Conservation (phyloP, 139 green algal species). For the Trebouxia sp. region DNA sequence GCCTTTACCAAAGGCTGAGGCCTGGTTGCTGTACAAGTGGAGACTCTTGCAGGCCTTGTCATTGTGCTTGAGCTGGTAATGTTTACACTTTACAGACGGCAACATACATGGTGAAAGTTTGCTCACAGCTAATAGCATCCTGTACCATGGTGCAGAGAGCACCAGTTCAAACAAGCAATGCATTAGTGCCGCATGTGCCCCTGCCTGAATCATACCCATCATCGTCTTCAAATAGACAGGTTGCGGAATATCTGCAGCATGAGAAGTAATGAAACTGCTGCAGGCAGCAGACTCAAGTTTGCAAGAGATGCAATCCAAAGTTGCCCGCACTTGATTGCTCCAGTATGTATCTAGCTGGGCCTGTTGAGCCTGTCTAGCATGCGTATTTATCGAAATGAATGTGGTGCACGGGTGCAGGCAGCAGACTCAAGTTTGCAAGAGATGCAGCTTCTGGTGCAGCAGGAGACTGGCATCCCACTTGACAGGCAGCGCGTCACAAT, state of each 20-base stretch:
- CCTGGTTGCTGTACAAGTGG: neutral
- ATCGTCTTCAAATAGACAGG: no score
- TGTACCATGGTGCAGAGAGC: neutral
- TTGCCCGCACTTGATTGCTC: no score
- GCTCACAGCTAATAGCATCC: neutral
- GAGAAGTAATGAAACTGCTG: no score
- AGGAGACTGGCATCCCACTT: neutral
- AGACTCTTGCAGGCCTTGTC: neutral
- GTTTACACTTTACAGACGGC: neutral
- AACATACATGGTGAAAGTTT: neutral
- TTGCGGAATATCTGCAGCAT: no score
- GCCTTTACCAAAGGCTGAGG: no score
- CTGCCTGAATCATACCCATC: no score
- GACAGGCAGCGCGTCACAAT: slow-evolving; percentile 1
- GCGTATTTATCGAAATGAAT: neutral
- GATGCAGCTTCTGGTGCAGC: neutral
- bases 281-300: neutral
- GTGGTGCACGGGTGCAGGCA: neutral
- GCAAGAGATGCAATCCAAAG: neutral
- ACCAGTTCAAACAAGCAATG: no score
- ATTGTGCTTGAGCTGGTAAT: neutral
- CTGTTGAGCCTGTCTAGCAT: neutral
- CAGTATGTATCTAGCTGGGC: no score
- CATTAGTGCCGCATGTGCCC: no score
- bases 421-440: neutral